Evolutionary conservation across 176 grass and related monocot species (phyloP), one percentile per base, ranked within the genome.

Genomic region (Phoenix dactylifera): DNA sequence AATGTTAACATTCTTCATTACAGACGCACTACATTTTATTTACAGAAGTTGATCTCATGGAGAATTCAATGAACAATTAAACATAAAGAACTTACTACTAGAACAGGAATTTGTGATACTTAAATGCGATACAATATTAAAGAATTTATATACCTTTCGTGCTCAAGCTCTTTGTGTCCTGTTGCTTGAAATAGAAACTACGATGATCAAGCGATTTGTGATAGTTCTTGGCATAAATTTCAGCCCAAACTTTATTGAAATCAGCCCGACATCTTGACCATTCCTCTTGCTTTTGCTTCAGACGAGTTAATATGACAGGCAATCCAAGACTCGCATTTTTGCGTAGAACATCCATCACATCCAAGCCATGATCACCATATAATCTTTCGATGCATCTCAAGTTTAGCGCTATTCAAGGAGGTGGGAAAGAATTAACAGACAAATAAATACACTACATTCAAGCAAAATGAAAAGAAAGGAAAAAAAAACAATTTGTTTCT

Each of bases 111-210:
- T 44, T 6, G 7, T 10, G 1, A 44, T 44, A 12, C 35, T 44
- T 44, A 44, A 44, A 44, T 44, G 2, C 10, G 9, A 44, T 44
- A 44, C 10, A 12, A 44, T 44, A 44, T 14, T 44, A 60, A 58
- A 57, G 17, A 15, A 2, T 17, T 15, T 25, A 14, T 53, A 80
- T 76, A 90, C 87, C 79, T 77, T 86, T 90, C 63, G 78, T 86
- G 64, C 82, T 80, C 67, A 90, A 79, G 49, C 69, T 86, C 83
- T 91, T 86, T 61, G 82, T 59, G 50, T 91, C 83, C 57, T 91
- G 87, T 67, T 86, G 82, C 53, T 90, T 90, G 59, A 86, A 90
- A 80, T 83, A 86, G 72, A 90, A 90, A 68, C 87, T 86, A 59
- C 82, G 79, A 66, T 90, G 87, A 18, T 90, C 87, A 63, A 90